Conservation (phyloP, 2,329 filamentous ascomycete species). For the Gaeumannomyces sp. region DNA sequence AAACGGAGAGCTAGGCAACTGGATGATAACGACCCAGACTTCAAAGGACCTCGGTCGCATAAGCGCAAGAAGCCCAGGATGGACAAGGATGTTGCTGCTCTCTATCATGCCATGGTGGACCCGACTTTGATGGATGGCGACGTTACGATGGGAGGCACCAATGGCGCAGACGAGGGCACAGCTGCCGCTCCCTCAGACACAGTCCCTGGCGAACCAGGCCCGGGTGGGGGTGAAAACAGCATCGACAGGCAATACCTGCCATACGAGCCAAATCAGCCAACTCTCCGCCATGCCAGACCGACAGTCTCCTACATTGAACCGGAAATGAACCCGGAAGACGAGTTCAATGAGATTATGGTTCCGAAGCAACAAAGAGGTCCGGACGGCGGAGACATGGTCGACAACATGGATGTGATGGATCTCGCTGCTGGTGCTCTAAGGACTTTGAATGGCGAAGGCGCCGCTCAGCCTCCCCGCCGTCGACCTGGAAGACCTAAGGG, state of each 20-base stretch:
- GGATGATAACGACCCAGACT: conserved; percentile 50
- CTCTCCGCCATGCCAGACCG: conserved; percentile 47
- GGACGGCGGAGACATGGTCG: conserved; percentile 9
- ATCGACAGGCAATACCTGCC: conserved; percentile 13
- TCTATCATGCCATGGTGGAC: conserved; percentile 39
- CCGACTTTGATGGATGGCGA: conserved; percentile 38
- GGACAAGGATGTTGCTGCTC: conserved; percentile 26
- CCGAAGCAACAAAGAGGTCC: conserved; percentile 12
- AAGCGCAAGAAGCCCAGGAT: conserved; percentile 35
- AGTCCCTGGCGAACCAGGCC: conserved; percentile 9
- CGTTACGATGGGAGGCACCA: conserved; percentile 16
- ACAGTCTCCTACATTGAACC: conserved; percentile 43
- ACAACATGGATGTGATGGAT: conserved; percentile 15
- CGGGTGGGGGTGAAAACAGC: background rate
- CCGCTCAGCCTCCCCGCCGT: background rate
- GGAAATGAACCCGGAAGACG: conserved; percentile 36
- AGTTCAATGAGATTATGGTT: conserved; percentile 34
- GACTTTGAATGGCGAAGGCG: conserved; percentile 18
- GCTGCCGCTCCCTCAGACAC: conserved; percentile 4
- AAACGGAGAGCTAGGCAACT: conserved; percentile 48
- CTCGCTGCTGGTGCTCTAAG: conserved; percentile 27
- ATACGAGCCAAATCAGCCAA: conserved; percentile 41
- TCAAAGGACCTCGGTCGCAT: conserved; percentile 36
- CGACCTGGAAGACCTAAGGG: conserved; percentile 2
- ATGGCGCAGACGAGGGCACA: conserved; percentile 11